Percentiles rank a stretch among this genome's conserved stretches.
phyloP scores from a whole-genome alignment of 768 basidiomycete species.

The Leccinum ochraceum region DNA sequence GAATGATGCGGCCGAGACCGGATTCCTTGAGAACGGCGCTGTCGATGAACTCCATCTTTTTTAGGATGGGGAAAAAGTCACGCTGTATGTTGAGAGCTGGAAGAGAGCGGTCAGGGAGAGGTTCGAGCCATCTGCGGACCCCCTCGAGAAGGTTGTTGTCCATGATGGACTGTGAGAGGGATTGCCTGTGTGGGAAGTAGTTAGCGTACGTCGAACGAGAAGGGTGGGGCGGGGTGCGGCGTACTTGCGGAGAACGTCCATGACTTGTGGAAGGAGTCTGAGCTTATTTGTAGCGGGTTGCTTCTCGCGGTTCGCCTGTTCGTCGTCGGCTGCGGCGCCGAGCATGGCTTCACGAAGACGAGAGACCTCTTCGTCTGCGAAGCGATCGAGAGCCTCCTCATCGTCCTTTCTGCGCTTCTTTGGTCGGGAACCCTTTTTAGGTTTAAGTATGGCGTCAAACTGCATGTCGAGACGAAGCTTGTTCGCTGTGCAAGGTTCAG shows the following conservation, averaged over 20 bases:
- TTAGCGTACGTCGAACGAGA: not conserved
- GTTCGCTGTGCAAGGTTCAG: conserved; percentile 49
- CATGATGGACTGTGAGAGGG: conserved; percentile 87
- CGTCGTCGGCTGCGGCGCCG: conserved; percentile 81
- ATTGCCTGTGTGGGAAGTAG: conserved; percentile 51
- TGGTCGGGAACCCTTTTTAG: conserved; percentile 65
- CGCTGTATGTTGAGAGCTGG: conserved; percentile 96
- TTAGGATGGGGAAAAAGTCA: conserved; percentile 81
- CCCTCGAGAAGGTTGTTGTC: conserved; percentile 94
- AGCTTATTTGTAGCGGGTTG: conserved; percentile 85
- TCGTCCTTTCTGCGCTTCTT: conserved; percentile 76
- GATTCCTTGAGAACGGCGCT: conserved; percentile 88
- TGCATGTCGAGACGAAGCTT: conserved; percentile 79
- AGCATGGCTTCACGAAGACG: conserved; percentile 90
- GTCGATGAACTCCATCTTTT: conserved; percentile 93
- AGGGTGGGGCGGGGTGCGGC: conserved; percentile 17
- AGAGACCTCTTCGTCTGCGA: conserved; percentile 89
- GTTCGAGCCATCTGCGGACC: conserved; percentile 90
- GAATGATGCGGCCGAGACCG: conserved; percentile 81
- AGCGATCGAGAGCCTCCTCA: conserved; percentile 80
- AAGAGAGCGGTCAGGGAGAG: conserved; percentile 87
- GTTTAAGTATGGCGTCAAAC: conserved; percentile 85
- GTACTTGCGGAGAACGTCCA: conserved; percentile 92
- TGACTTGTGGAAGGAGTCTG: conserved; percentile 81
- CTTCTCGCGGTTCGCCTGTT: conserved; percentile 75